Evolutionary conservation across 352 stramenopile species (phyloP).

Genomic region (Paralagenidium karlingii): DNA sequence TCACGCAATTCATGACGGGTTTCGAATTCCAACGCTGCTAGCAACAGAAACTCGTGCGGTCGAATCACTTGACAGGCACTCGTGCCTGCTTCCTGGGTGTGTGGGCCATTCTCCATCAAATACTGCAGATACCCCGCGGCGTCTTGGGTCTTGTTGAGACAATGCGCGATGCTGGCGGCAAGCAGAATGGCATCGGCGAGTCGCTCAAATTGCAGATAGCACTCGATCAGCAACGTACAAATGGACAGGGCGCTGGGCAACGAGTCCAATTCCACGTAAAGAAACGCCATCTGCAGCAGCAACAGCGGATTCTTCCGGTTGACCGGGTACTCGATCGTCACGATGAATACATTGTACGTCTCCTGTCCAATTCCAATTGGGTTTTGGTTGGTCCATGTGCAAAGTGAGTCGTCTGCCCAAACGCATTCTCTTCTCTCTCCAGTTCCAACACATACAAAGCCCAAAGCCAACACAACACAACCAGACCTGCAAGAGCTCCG

Average conservation of each 20-base stretch:
- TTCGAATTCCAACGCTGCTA: conserved; percentile 40
- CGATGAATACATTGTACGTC: conserved; percentile 62
- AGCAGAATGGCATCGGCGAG: conserved; percentile 55
- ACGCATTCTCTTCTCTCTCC: no score
- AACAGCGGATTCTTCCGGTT: conserved; percentile 50
- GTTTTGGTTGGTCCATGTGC: no score
- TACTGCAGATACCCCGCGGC: conserved; percentile 66
- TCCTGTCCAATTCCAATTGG: conserved; percentile 14
- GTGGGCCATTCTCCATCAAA: conserved; percentile 37
- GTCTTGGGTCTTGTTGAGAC: conserved; percentile 35
- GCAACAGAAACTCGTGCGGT: conserved; percentile 33
- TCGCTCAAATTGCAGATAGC: conserved; percentile 18
- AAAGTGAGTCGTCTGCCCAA: not conserved
- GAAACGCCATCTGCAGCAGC: conserved; percentile 32
- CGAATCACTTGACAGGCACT: no score
- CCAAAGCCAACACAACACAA: no score
- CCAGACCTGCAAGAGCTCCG: no score
- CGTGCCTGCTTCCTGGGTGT: no score
- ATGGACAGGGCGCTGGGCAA: conserved; percentile 49
- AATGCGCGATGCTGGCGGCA: conserved; percentile 34
- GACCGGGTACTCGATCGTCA: conserved; percentile 60
- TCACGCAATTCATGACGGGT: conserved; percentile 21
- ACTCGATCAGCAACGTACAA: conserved; percentile 55
- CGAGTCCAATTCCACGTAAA: conserved; percentile 57
- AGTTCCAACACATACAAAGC: no score